Evolutionary conservation across 139 green algal genomes (phyloP).

Genomic region (Chlamydomonas sp.): DNA sequence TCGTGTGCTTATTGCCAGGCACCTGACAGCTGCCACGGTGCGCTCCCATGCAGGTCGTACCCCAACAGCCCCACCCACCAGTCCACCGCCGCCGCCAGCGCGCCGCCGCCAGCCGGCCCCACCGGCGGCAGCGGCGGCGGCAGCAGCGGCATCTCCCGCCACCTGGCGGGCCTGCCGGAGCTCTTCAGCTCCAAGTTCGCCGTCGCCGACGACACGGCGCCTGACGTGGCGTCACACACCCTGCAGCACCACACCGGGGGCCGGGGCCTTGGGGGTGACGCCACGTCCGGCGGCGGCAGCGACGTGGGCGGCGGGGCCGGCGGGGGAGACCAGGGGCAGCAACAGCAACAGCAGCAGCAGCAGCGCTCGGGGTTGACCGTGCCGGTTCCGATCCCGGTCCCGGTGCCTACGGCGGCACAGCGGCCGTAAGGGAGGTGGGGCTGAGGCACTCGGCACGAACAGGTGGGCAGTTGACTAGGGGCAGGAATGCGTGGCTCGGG

Average conservation of each 20-base stretch:
- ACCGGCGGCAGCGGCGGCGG: neutral
- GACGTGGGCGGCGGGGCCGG: neutral
- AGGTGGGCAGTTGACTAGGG: too few species aligned
- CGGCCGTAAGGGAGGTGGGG: too few species aligned
- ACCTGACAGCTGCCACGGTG: too few species aligned
- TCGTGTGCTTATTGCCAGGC: neutral
- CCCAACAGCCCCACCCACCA: neutral
- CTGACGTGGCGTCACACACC: neutral
- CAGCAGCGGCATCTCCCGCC: neutral
- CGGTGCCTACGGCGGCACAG: neutral
- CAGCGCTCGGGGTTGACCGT: neutral
- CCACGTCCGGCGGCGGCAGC: neutral
- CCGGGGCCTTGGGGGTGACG: neutral
- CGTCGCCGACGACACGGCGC: neutral
- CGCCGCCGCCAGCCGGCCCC: neutral
- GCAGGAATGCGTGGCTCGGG: too few species aligned
- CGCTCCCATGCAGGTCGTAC: neutral
- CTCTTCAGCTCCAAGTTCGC: neutral
- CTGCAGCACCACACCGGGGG: neutral
- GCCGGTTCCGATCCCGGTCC: neutral
- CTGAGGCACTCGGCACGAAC: too few species aligned
- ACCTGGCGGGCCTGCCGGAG: constrained; percentile 10
- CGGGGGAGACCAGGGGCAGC: neutral
- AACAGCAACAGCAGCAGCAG: neutral
- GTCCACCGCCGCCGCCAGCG: neutral